These are phyloP conservation scores for Lasiodiplodia hormozganensis DNA, from an alignment of 2,329 filamentous ascomycete genomes.

Conservation along the genomic window DNA sequence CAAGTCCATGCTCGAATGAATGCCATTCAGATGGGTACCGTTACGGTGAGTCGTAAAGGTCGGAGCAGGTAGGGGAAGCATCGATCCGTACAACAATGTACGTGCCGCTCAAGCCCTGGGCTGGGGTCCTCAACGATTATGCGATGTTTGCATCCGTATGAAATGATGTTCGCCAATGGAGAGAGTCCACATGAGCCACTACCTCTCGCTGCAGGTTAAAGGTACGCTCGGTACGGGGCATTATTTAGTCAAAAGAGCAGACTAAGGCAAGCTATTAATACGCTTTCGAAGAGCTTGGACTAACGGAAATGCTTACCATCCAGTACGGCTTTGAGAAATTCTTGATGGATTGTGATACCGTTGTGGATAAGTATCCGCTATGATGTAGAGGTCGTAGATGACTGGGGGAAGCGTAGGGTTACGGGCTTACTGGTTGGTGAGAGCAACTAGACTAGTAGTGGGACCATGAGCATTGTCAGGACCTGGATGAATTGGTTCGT, in stretches of 20 bases:
- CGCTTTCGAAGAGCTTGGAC: not conserved
- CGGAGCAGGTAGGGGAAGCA: slow-evolving; percentile 59
- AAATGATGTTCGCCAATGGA: slow-evolving; percentile 56
- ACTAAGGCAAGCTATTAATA: not conserved
- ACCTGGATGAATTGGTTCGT: not conserved
- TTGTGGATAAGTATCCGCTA: slow-evolving; percentile 1
- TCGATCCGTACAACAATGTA: slow-evolving; percentile 65
- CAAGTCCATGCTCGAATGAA: slow-evolving; percentile 50
- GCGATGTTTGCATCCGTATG: slow-evolving; percentile 33
- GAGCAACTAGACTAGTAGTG: slow-evolving; percentile 15
- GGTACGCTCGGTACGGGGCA: slow-evolving; percentile 35
- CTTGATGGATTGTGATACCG: slow-evolving; percentile 1
- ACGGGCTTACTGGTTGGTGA: slow-evolving; percentile 25
- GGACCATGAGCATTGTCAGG: slow-evolving; percentile 6
- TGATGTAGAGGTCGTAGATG: not conserved
- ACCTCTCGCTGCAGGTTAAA: slow-evolving; percentile 53
- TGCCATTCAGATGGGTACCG: slow-evolving; percentile 48
- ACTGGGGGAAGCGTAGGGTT: not conserved
- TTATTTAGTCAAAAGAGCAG: not conserved
- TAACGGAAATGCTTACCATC: slow-evolving; percentile 40
- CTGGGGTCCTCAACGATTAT: not conserved
- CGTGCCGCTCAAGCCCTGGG: slow-evolving; percentile 53
- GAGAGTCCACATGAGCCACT: slow-evolving; percentile 58
- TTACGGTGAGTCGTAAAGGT: slow-evolving; percentile 57
- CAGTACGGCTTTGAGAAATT: slow-evolving; percentile 19